phyloP scores from a whole-genome alignment of 2,329 filamentous ascomycete genomes.

The Pestalotiopsis sp. region DNA sequence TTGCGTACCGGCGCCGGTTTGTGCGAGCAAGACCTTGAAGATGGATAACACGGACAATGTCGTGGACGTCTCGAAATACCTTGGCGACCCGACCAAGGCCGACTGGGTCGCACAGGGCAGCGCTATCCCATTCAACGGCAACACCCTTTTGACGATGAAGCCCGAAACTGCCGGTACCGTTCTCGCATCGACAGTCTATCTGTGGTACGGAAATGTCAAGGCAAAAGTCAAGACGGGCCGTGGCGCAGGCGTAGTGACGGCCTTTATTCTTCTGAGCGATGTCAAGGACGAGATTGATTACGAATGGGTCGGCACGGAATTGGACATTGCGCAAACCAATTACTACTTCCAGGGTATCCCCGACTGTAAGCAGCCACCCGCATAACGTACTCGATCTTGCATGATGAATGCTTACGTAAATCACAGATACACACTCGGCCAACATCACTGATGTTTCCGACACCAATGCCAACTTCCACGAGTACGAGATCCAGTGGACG shows the following conservation, averaged over 20 bases:
- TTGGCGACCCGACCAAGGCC: slow-evolving; percentile 77
- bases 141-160: slow-evolving; percentile 87
- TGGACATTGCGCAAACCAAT: slow-evolving; percentile 84
- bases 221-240: slow-evolving; percentile 83
- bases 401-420: background rate
- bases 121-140: slow-evolving; percentile 68
- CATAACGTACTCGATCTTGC: slow-evolving; percentile 20
- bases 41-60: slow-evolving; percentile 75
- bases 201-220: slow-evolving; percentile 96
- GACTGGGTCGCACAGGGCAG: slow-evolving; percentile 91
- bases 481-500: slow-evolving; percentile 92
- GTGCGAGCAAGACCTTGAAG: slow-evolving; percentile 72
- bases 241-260: slow-evolving; percentile 89
- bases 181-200: slow-evolving; percentile 79
- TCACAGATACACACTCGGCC: slow-evolving; percentile 70
- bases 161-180: slow-evolving; percentile 84
- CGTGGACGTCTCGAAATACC: slow-evolving; percentile 75
- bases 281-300: slow-evolving; percentile 99
- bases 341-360: slow-evolving; percentile 96
- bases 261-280: slow-evolving; percentile 93
- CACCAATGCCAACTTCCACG: slow-evolving; percentile 80
- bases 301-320: slow-evolving; percentile 85
- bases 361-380: slow-evolving; percentile 66
- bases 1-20: slow-evolving; percentile 83
- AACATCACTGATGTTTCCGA: slow-evolving; percentile 69